Conservation (phyloP, 495 filamentous ascomycete species). For the Platismatia glauca region DNA sequence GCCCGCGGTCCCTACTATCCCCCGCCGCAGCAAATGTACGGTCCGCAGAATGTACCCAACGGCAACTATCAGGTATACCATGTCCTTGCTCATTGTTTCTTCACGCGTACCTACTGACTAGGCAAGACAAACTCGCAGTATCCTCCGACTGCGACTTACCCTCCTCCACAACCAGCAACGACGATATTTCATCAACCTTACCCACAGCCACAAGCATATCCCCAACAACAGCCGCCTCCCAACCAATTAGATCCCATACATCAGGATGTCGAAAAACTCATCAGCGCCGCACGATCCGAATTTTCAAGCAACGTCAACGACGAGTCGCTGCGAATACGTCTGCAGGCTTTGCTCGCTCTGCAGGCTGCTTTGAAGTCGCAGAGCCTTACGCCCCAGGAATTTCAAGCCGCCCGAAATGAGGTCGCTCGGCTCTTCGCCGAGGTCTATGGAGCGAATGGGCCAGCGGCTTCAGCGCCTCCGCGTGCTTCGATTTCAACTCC, state of each 20-base stretch:
- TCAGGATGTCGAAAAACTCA: conserved; percentile 69
- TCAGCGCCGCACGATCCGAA: conserved; percentile 57
- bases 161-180: conserved; percentile 30
- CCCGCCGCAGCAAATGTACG: conserved; percentile 21
- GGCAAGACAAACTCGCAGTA: conserved; percentile 14
- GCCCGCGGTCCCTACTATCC: conserved; percentile 34
- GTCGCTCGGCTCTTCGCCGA: conserved; percentile 54
- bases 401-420: conserved; percentile 70
- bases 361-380: conserved; percentile 71
- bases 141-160: conserved; percentile 31
- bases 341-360: conserved; percentile 81
- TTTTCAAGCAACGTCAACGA: conserved; percentile 67
- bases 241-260: conserved; percentile 63
- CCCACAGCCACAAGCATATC: conserved; percentile 16
- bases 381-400: conserved; percentile 68
- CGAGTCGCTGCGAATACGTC: conserved; percentile 58
- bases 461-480: conserved; percentile 12
- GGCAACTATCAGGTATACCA: conserved; percentile 32
- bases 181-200: conserved; percentile 25
- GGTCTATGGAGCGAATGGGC: not conserved
- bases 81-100: conserved; percentile 17
- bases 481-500: conserved; percentile 22
- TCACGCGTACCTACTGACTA: conserved; percentile 17
- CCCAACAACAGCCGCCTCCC: conserved; percentile 12
- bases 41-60: conserved; percentile 26